These are phyloP conservation scores for Podaxis sp. DNA, from an alignment of 768 basidiomycete species.

Conservation along the genomic window DNA sequence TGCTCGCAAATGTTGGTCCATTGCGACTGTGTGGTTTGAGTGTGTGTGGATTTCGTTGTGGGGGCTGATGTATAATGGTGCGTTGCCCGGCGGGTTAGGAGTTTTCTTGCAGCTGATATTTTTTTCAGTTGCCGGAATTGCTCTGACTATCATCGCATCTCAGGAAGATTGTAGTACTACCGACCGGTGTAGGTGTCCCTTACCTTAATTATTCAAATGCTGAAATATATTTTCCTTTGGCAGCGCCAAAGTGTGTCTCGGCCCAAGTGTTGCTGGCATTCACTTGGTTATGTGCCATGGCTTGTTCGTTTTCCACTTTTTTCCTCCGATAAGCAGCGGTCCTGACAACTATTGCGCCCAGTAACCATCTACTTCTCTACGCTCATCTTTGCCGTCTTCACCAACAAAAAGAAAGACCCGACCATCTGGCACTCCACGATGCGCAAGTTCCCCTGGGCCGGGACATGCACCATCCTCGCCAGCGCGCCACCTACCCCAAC, in stretches of 20 bases:
- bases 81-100: constrained; percentile 19
- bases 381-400: constrained; percentile 40
- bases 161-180: constrained; percentile 8
- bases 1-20: constrained; percentile 45
- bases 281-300: constrained; percentile 48
- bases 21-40: constrained; percentile 73
- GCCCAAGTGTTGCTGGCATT: constrained; percentile 57
- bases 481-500: constrained; percentile 34
- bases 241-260: constrained; percentile 46
- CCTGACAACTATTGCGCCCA: constrained; percentile 23
- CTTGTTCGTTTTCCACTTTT: constrained; percentile 24
- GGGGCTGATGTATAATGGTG: constrained; percentile 62
- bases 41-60: constrained; percentile 59
- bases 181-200: constrained; percentile 1
- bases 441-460: constrained; percentile 40
- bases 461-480: constrained; percentile 27
- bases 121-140: constrained; percentile 17
- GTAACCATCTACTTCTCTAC: constrained; percentile 60
- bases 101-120: not conserved
- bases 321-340: not conserved
- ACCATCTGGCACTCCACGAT: constrained; percentile 53
- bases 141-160: constrained; percentile 21
- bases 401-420: constrained; percentile 43
- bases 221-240: not conserved
- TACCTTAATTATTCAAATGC: not conserved